Evolutionary conservation across 2,329 filamentous ascomycete genomes (phyloP).

Genomic region (Xylogone sp.): DNA sequence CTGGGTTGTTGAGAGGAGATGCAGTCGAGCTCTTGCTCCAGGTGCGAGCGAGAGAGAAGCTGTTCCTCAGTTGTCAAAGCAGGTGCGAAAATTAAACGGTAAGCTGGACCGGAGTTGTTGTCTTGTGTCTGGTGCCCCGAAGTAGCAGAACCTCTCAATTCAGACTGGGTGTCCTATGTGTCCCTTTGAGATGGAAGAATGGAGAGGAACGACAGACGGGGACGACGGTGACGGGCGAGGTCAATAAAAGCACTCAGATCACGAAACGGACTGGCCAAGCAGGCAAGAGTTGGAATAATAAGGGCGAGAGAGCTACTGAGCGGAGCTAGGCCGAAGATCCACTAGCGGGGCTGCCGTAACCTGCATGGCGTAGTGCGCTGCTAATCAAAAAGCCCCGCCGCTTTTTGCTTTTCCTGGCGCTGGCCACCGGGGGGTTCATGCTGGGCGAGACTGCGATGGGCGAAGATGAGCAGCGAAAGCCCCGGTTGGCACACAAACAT

Average conservation of each 20-base stretch:
- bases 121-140: no score
- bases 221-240: neutral
- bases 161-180: neutral
- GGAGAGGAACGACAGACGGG: neutral
- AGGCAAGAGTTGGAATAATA: neutral
- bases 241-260: neutral
- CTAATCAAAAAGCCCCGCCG: neutral
- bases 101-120: no score
- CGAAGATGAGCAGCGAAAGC: conserved; percentile 4
- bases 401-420: neutral
- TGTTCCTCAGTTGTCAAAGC: no score
- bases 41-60: conserved; percentile 4
- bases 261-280: neutral
- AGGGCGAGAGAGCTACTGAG: neutral
- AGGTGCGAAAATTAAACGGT: no score
- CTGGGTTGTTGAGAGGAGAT: conserved; percentile 1
- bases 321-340: neutral
- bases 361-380: neutral
- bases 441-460: neutral
- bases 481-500: no score
- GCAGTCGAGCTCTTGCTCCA: conserved; percentile 14
- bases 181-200: neutral
- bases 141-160: neutral
- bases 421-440: no score
- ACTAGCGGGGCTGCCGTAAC: neutral